A percentile compares a stretch with the other conserved stretches of the same genome.
These are phyloP conservation scores for Xylaria longipes DNA, from an alignment of 495 filamentous ascomycete species.

Conservation along the genomic window DNA sequence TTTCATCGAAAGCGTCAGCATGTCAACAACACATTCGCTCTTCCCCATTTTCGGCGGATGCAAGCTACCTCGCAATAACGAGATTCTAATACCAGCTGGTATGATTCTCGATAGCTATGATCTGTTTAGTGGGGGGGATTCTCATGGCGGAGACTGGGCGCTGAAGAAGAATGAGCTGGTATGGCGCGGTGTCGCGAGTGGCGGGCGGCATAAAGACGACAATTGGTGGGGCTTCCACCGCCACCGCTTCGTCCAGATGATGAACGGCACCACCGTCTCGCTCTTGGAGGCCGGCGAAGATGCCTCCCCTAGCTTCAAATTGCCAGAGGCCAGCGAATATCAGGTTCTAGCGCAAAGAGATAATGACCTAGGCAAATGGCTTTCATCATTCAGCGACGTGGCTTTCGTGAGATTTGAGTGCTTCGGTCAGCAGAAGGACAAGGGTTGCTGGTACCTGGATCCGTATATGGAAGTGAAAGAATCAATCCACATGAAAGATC, in stretches of 20 bases:
- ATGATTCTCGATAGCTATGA: conserved; percentile 67
- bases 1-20: conserved; percentile 62
- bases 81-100: conserved; percentile 69
- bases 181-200: conserved; percentile 67
- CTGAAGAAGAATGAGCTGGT: conserved; percentile 57
- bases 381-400: conserved; percentile 42
- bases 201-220: conserved; percentile 56
- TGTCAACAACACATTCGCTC: conserved; percentile 56
- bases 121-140: conserved; percentile 58
- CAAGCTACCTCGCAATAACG: conserved; percentile 72
- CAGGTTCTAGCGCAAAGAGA: conserved; percentile 9
- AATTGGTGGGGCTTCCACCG: conserved; percentile 68
- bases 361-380: conserved; percentile 32
- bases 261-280: conserved; percentile 61
- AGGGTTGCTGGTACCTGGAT: conserved; percentile 42
- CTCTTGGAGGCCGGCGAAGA: conserved; percentile 38
- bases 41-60: conserved; percentile 69
- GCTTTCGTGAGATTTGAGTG: conserved; percentile 55
- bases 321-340: conserved; percentile 2
- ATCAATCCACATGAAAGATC: conserved; percentile 48
- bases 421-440: conserved; percentile 30
- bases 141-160: conserved; percentile 54
- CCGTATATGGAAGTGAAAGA: conserved; percentile 36
- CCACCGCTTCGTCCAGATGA: conserved; percentile 63
- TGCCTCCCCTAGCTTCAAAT: conserved; percentile 33